Evolutionary conservation across 768 basidiomycete species (phyloP), one percentile per base, ranked within the genome.

Genomic region (Termitomyces sp.): DNA sequence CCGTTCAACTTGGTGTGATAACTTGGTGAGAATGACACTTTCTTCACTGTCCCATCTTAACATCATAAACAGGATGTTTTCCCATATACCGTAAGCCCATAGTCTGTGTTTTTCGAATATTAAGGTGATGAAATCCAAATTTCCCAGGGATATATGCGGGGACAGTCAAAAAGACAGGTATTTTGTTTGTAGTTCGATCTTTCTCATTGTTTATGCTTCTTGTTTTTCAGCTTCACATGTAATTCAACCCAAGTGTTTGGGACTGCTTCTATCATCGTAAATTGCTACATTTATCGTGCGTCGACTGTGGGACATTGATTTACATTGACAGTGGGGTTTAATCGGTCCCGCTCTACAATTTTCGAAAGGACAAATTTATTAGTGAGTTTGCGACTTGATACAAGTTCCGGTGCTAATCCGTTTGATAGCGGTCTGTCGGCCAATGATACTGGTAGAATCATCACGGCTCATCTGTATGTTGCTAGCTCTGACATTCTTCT

Each of bases 1-100:
- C 87, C 6, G 82, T 83, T 12, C 87, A 88, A 65, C 75, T 89
- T 5, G 84, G 78, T 5, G 84, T 89, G 3, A 86, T 87, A 65
- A 66, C 83, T 8, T 89, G 88, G 87, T 77, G 61, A 59, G 72
- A 68, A 43, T 49, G 10, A n/a, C 33, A 50, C 18, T 16, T 28
- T 47, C 32, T 43, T 48, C 46, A 4, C 47, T 13, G 16, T 47
- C 28, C 16, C 30, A 4, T 41, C 36, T 18, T 46, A 40, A 50
- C 61, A 16, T 50, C 55, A 38, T 5, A 20, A 57, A 58, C 50
- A 80, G 83, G 84, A 86, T 87, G 84, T 87, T 87, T 61, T 64
- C 71, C 0, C 70, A 83, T 67, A 82, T 88, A 36, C 72, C 76
- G 84, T 86, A 69, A 65, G 83, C 50, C 1, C 41, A 26, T 3